Percentiles rank a stretch among this genome's conserved stretches.
These are phyloP conservation scores for Hypomontagnella submonticulosa DNA, from an alignment of 495 filamentous ascomycete species.

Conservation along the genomic window DNA sequence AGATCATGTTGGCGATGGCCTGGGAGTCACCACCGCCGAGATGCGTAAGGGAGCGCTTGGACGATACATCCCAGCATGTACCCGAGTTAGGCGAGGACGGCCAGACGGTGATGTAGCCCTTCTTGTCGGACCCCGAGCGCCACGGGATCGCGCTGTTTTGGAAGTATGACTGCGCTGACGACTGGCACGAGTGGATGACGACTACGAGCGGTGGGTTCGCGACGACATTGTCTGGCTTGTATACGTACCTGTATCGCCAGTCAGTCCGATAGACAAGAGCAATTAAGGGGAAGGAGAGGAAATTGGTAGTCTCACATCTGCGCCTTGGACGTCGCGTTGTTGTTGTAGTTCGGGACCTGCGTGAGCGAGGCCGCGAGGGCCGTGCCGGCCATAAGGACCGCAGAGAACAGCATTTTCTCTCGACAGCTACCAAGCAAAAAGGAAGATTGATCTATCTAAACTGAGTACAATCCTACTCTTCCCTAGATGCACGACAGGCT, in stretches of 20 bases:
- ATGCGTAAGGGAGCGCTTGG: conserved; percentile 52
- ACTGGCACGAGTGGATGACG: conserved; percentile 68
- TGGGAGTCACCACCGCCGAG: conserved; percentile 53
- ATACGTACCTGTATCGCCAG: conserved; percentile 54
- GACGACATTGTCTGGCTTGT: conserved; percentile 64
- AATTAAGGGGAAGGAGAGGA: neutral
- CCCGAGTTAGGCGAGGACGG: conserved; percentile 58
- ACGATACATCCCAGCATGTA: conserved; percentile 70
- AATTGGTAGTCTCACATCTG: conserved; percentile 46
- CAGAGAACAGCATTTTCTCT: conserved; percentile 27
- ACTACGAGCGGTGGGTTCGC: conserved; percentile 64
- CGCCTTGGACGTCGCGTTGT: conserved; percentile 53
- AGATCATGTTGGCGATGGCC: conserved; percentile 58
- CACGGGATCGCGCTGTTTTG: conserved; percentile 61
- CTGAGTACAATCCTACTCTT: neutral
- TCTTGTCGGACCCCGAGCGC: conserved; percentile 59
- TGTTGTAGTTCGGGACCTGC: conserved; percentile 51
- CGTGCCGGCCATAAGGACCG: conserved; percentile 34
- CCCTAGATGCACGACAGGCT: neutral
- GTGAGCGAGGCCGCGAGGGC: conserved; percentile 48
- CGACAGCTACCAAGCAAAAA: neutral
- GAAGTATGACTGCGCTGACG: conserved; percentile 64
- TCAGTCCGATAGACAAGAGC: neutral
- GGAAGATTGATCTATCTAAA: conserved; percentile 17
- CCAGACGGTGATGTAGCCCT: conserved; percentile 68